A percentile compares a stretch with the other conserved stretches of the same genome.
These are phyloP conservation scores for Macroventuria anomochaeta DNA, from an alignment of 2,329 filamentous ascomycete species.

Conservation along the genomic window DNA sequence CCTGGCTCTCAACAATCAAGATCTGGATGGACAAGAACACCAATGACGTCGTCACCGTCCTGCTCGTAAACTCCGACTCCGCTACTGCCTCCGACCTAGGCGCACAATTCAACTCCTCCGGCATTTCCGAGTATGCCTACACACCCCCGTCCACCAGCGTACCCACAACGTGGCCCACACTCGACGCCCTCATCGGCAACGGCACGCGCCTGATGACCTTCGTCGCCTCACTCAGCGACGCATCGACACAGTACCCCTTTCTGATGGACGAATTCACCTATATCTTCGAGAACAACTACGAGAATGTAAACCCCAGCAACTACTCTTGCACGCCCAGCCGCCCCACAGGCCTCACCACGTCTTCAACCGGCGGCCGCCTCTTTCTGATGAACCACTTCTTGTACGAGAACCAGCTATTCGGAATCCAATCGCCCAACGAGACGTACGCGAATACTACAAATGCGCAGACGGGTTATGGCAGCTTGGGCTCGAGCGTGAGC, in stretches of 20 bases:
- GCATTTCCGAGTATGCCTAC: slow-evolving; percentile 67
- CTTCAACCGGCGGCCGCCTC: slow-evolving; percentile 63
- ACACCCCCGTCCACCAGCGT: slow-evolving; percentile 51
- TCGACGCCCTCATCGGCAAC: slow-evolving; percentile 70
- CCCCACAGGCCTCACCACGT: slow-evolving; percentile 61
- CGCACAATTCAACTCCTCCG: slow-evolving; percentile 54
- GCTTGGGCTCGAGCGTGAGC: slow-evolving; percentile 48
- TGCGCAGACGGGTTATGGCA: slow-evolving; percentile 64
- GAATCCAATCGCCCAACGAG: slow-evolving; percentile 50
- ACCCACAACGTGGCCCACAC: slow-evolving; percentile 69
- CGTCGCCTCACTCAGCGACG: slow-evolving; percentile 59
- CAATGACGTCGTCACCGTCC: slow-evolving; percentile 76
- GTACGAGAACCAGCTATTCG: slow-evolving; percentile 60
- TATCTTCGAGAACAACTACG: slow-evolving; percentile 76
- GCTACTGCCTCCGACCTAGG: slow-evolving; percentile 63
- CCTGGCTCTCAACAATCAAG: slow-evolving; percentile 70
- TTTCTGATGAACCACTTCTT: slow-evolving; percentile 84
- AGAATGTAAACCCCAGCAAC: slow-evolving; percentile 65
- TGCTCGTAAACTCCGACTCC: slow-evolving; percentile 74
- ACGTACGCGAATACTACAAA: slow-evolving; percentile 69
- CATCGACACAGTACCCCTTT: slow-evolving; percentile 57
- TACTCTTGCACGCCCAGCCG: slow-evolving; percentile 78
- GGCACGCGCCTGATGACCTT: slow-evolving; percentile 73
- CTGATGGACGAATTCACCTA: slow-evolving; percentile 69
- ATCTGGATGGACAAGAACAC: slow-evolving; percentile 72